Evolutionary conservation across 192 early-diverging fungal genomes (phyloP).

Genomic region (Coemansia sp.): DNA sequence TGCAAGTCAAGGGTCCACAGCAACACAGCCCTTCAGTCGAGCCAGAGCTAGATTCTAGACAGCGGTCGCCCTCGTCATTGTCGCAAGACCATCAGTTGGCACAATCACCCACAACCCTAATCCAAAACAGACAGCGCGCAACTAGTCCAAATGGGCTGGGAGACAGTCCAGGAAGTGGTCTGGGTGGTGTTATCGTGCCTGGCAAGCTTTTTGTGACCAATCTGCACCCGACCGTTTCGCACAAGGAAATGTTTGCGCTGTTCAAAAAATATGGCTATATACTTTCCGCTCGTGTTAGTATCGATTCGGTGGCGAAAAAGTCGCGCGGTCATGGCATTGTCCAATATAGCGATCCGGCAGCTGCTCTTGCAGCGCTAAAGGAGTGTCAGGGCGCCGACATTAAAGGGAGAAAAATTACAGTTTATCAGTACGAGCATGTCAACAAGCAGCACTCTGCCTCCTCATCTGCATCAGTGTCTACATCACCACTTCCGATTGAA

Average conservation of each 20-base stretch:
- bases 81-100: background rate
- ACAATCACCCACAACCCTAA: background rate
- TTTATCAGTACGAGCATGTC: constrained; percentile 56
- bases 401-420: constrained; percentile 52
- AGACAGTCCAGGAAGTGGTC: constrained; percentile 30
- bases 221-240: constrained; percentile 54
- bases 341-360: constrained; percentile 48
- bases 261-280: constrained; percentile 59
- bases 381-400: constrained; percentile 55
- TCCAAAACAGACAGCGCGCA: constrained; percentile 12
- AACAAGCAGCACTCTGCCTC: constrained; percentile 24
- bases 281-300: constrained; percentile 54
- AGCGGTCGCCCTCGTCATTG: constrained; percentile 9
- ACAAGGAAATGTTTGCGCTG: constrained; percentile 56
- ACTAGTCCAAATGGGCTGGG: constrained; percentile 11
- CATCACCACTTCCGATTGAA: background rate
- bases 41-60: background rate
- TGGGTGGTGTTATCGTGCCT: constrained; percentile 49
- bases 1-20: background rate
- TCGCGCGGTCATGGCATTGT: constrained; percentile 55
- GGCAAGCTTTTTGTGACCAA: constrained; percentile 58
- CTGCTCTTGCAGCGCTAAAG: constrained; percentile 42
- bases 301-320: constrained; percentile 45
- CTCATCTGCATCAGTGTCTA: background rate
- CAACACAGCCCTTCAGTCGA: background rate